Evolutionary conservation across 768 basidiomycete species (phyloP).

Genomic region (Phylloporus arenicola): DNA sequence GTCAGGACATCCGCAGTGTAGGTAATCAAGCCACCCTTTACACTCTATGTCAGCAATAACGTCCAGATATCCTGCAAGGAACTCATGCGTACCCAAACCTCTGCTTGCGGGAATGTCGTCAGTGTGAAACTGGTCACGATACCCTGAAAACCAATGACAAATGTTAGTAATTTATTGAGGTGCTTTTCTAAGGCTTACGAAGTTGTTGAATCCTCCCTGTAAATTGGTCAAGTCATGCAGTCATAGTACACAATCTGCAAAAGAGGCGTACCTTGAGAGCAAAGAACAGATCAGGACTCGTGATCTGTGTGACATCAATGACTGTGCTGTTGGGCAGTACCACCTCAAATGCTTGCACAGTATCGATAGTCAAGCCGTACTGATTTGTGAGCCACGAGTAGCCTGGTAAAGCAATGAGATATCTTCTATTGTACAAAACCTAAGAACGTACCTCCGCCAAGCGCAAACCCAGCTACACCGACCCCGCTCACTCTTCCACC

Average conservation of each 20-base stretch:
- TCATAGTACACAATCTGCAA: background rate
- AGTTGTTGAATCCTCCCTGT: constrained; percentile 62
- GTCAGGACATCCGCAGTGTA: constrained; percentile 13
- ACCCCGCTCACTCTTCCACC: constrained; percentile 51
- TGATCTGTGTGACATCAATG: constrained; percentile 26
- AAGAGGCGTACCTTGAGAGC: constrained; percentile 34
- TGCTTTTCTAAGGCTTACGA: constrained; percentile 26
- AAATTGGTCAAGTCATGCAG: background rate
- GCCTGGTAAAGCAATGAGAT: background rate
- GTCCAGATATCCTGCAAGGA: background rate
- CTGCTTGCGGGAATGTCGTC: constrained; percentile 46
- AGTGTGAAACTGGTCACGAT: constrained; percentile 57
- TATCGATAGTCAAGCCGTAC: constrained; percentile 53
- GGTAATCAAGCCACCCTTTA: constrained; percentile 47
- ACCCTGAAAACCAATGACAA: constrained; percentile 31
- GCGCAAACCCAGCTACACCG: constrained; percentile 52
- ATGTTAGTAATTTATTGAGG: background rate
- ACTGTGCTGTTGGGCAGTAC: constrained; percentile 44
- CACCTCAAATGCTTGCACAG: constrained; percentile 49
- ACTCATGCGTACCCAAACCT: constrained; percentile 51
- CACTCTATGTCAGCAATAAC: background rate
- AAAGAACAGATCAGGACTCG: constrained; percentile 38
- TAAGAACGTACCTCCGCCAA: constrained; percentile 45
- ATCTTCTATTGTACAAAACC: background rate
- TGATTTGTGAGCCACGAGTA: constrained; percentile 51